Evolutionary conservation across 768 basidiomycete species (phyloP).

Genomic region (Cystobasidium ongulense): DNA sequence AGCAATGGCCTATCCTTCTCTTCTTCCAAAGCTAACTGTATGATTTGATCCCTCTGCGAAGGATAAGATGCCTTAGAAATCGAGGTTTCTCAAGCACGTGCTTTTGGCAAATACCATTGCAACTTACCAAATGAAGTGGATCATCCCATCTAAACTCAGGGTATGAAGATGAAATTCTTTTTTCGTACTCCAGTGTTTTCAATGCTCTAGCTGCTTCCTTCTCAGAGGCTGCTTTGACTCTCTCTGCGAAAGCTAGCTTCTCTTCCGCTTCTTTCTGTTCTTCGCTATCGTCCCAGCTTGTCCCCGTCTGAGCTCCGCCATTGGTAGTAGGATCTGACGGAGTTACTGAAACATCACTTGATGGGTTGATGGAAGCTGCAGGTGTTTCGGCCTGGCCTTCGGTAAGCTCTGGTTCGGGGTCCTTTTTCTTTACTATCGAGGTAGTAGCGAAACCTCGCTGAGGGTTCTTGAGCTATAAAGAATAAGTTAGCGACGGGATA

Average conservation of each 20-base stretch:
- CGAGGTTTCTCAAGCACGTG: not conserved
- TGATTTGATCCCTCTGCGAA: constrained; percentile 12
- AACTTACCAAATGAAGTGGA: constrained; percentile 7
- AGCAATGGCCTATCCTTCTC: not conserved
- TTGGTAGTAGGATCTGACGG: not conserved
- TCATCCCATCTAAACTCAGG: constrained; percentile 27
- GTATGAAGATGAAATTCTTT: not conserved
- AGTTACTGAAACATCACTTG: not conserved
- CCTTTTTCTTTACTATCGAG: constrained; percentile 27
- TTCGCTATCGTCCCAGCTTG: constrained; percentile 25
- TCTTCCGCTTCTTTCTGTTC: constrained; percentile 7
- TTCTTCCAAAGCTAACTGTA: constrained; percentile 5
- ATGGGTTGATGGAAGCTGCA: not conserved
- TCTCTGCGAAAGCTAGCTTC: constrained; percentile 3
- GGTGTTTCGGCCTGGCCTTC: not conserved
- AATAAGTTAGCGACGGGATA: not conserved
- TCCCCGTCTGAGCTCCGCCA: not conserved
- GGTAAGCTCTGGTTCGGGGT: constrained; percentile 3
- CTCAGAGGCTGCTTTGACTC: constrained; percentile 7
- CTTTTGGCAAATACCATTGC: not conserved
- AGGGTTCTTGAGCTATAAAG: constrained; percentile 14
- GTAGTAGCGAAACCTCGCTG: constrained; percentile 30
- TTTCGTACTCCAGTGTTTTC: constrained; percentile 26
- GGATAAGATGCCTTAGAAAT: not conserved
- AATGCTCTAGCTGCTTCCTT: constrained; percentile 12